Conservation (phyloP, 1,284 basidiomycete species). For the Sporisorium scitamineum region DNA sequence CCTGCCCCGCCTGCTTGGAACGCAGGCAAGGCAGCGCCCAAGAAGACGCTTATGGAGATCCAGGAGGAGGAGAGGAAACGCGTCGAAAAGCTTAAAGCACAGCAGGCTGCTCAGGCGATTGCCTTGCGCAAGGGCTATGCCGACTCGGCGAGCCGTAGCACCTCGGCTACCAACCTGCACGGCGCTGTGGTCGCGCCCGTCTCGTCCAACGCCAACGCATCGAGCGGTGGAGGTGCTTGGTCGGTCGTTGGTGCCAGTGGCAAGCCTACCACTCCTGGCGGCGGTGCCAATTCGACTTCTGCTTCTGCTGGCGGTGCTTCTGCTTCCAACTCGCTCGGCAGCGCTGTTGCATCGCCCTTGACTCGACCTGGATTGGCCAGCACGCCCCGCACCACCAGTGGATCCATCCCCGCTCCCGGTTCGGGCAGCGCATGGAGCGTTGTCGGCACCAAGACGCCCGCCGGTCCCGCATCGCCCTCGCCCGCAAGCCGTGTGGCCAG, state of each 20-base stretch:
- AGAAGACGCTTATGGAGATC: constrained; percentile 98
- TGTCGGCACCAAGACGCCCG: constrained; percentile 23
- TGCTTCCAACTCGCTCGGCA: constrained; percentile 32
- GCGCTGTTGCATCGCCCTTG: constrained; percentile 58
- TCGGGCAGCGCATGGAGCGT: constrained; percentile 31
- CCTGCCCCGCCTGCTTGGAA: constrained; percentile 67
- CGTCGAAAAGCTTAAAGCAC: constrained; percentile 73
- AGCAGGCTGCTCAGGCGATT: constrained; percentile 70
- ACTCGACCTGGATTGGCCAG: constrained; percentile 1
- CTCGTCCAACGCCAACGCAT: constrained; percentile 33
- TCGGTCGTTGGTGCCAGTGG: constrained; percentile 84
- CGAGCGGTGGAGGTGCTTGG: constrained; percentile 76
- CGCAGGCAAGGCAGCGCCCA: constrained; percentile 71
- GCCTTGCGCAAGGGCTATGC: constrained; percentile 76
- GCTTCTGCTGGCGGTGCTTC: not conserved
- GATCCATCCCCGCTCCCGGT: constrained; percentile 4
- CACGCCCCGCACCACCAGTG: constrained; percentile 15
- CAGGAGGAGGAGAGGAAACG: constrained; percentile 89
- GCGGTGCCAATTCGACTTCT: not conserved
- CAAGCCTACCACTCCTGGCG: constrained; percentile 72
- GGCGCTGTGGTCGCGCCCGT: constrained; percentile 72
- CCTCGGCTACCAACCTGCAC: constrained; percentile 17
- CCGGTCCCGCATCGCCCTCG: constrained; percentile 49
- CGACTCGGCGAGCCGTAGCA: constrained; percentile 73
- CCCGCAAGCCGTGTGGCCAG: constrained; percentile 38